Percentiles rank a stretch among this genome's conserved stretches.
These are phyloP conservation scores for Aspergillus uvarum DNA, from an alignment of 2,329 filamentous ascomycete species.

Conservation along the genomic window DNA sequence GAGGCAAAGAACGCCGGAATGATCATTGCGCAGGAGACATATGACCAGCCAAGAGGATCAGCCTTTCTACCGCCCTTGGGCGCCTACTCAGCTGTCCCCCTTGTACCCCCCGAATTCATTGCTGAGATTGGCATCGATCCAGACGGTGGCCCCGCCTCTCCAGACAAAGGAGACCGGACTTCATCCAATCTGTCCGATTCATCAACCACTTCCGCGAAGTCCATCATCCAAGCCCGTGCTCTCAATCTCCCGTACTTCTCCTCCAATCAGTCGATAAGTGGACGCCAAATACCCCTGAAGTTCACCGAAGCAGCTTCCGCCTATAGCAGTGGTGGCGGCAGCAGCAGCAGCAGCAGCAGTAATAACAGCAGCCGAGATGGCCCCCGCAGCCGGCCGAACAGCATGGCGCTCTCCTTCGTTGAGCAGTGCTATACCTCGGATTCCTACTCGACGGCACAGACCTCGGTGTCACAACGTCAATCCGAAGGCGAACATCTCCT, in stretches of 20 bases:
- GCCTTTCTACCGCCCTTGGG: constrained; percentile 28
- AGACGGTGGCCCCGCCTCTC: constrained; percentile 43
- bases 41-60: constrained; percentile 31
- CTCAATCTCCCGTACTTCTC: constrained; percentile 20
- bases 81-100: constrained; percentile 12
- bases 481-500: constrained; percentile 55
- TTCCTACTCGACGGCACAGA: constrained; percentile 52
- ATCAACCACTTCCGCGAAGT: constrained; percentile 39
- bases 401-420: constrained; percentile 23
- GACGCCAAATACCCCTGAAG: constrained; percentile 28
- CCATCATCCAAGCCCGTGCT: constrained; percentile 20
- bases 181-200: constrained; percentile 57
- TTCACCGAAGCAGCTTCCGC: constrained; percentile 18
- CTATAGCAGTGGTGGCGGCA: constrained; percentile 21
- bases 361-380: constrained; percentile 17
- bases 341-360: constrained; percentile 19
- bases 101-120: not conserved
- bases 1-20: constrained; percentile 37
- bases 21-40: constrained; percentile 10
- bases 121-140: constrained; percentile 2
- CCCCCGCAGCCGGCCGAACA: constrained; percentile 26
- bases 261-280: constrained; percentile 25
- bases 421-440: constrained; percentile 48
- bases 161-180: constrained; percentile 56
- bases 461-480: constrained; percentile 51